Base-by-base conservation (phyloP, 228 moss, liverwort and hornwort species). In the Sphagnum fallax region DNA sequence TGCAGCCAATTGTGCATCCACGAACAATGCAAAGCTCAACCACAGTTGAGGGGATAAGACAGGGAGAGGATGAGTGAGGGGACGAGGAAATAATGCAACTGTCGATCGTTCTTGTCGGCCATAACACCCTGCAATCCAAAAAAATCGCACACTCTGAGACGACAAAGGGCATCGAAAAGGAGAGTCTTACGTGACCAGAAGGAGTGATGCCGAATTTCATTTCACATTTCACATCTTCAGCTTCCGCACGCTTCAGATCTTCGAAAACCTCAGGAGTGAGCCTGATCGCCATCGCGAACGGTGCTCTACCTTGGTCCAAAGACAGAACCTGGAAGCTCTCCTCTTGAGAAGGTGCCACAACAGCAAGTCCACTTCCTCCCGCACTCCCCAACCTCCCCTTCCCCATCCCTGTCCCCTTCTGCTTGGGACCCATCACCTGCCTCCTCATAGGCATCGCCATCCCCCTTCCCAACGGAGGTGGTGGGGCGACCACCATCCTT, bases 261-360 rank as follows among this genome's bases (percentile, higher is more conserved):
- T 80, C 87, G 4, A 96, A 78, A 68, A 96, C 83, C 70, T 88
- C 91, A 1, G 95, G 92, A 53, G 95, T 89, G 50, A 96, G 81
- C 15, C 95, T 90, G 81, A 96, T 89, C 77, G 92, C 92, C 95
- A 96, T 96, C 5, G 91, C 95, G 69, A 85, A 92, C 50, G 87
- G 82, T 48, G 77, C 72, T 11, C 81, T 71, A 18, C 70, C 77
- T n/a, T 76, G 67, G 67, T 90, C 84, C 60, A 65, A 61, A 67
- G 84, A 88, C 70, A 85, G 79, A 85, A 96, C 80, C 84, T 96
- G 83, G 55, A 92, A 96, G 65, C 73, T 83, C 71, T 96, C 95
- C 64, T 89, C 86, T 70, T 88, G 89, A 48, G 79, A 77, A 10
- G 63, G 67, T 52, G 61, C 48, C 48, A 62, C 16, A 14, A 32